Conservation (phyloP, 2,329 filamentous ascomycete genomes). For the Sporothrix mexicana region DNA sequence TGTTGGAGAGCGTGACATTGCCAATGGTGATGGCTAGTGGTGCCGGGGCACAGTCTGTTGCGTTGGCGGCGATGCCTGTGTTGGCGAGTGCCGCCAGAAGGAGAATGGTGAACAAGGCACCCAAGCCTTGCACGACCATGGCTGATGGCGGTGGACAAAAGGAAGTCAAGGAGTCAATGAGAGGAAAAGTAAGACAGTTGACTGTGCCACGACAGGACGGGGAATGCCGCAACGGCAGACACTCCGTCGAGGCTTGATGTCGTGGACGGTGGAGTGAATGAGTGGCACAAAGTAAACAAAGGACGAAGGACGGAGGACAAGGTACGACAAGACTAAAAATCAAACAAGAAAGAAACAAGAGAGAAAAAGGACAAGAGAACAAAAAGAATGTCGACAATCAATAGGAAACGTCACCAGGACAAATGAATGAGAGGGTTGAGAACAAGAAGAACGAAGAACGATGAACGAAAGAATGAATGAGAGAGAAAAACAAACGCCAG, state of each 20-base stretch:
- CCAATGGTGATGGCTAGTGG: conserved; percentile 25
- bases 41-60: neutral
- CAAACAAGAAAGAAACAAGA: no score
- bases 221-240: neutral
- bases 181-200: neutral
- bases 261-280: no score
- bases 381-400: no score
- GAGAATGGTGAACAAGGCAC: neutral
- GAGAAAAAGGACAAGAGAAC: no score
- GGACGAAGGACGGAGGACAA: no score
- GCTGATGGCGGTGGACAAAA: neutral
- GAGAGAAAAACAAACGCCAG: neutral
- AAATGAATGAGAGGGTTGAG: no score
- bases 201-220: neutral
- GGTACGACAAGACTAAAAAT: no score
- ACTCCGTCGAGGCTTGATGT: neutral
- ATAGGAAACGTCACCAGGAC: no score
- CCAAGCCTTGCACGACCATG: neutral
- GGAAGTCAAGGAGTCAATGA: neutral
- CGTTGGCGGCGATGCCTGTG: neutral
- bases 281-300: no score
- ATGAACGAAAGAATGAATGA: neutral
- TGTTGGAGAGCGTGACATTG: conserved; percentile 30
- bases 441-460: no score
- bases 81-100: neutral